A percentile compares a stretch with the other conserved stretches of the same genome.
phyloP scores from a whole-genome alignment of 2,329 filamentous ascomycete species.

The Berkeleyomyces rouxiae region DNA sequence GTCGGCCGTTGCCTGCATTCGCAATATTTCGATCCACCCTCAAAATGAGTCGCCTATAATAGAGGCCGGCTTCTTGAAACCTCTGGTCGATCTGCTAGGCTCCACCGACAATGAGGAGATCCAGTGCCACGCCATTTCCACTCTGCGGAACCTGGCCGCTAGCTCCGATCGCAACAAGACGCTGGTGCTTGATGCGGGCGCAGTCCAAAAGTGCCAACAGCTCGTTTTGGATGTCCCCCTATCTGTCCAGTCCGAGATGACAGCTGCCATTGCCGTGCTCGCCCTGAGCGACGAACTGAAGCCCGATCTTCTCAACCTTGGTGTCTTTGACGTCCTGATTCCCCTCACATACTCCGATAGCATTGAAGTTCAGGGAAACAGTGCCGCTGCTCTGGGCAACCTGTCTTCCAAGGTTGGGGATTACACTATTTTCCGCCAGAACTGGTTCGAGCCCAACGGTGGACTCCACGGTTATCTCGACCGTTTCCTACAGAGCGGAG shows the following conservation, averaged over 20 bases:
- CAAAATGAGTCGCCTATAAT: conserved; percentile 97
- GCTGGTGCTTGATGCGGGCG: conserved; percentile 87
- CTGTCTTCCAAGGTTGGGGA: conserved; percentile 95
- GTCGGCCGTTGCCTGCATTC: conserved; percentile 92
- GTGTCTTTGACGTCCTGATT: conserved; percentile 91
- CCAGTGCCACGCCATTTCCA: conserved; percentile 96
- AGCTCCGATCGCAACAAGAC: conserved; percentile 97
- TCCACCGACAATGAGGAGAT: conserved; percentile 98
- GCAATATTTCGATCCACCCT: conserved; percentile 97
- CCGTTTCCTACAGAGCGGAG: conserved; percentile 82
- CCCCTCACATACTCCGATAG: conserved; percentile 88
- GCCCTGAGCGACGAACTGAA: conserved; percentile 94
- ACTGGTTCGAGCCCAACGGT: conserved; percentile 83
- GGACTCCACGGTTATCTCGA: conserved; percentile 92
- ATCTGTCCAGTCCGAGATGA: conserved; percentile 97
- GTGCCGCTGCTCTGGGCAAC: conserved; percentile 87
- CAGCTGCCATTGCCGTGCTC: conserved; percentile 92
- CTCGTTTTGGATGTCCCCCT: conserved; percentile 83
- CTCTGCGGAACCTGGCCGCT: conserved; percentile 82
- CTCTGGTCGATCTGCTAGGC: conserved; percentile 80
- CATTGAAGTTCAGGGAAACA: conserved; percentile 97
- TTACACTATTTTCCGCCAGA: conserved; percentile 87
- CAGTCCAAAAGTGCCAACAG: conserved; percentile 97
- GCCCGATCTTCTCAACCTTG: conserved; percentile 72
- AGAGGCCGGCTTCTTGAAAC: conserved; percentile 87